Evolutionary conservation across 768 basidiomycete species (phyloP).

Genomic region (Kwoniella shandongensis): DNA sequence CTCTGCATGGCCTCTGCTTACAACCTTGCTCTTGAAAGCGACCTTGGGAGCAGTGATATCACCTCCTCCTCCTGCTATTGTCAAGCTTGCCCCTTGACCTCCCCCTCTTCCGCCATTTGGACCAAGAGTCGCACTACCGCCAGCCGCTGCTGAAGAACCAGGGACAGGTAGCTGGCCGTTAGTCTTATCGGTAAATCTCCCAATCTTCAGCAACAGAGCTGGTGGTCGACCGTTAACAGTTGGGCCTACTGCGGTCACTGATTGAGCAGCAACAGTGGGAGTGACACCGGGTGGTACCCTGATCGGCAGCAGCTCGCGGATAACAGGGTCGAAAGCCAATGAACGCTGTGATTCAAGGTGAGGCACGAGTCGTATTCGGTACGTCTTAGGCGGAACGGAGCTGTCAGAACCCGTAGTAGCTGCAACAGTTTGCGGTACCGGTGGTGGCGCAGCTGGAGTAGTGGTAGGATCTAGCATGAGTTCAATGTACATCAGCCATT

Average conservation of each 20-base stretch:
- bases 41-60: constrained; percentile 70
- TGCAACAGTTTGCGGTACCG: not conserved
- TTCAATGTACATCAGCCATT: not conserved
- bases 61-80: constrained; percentile 52
- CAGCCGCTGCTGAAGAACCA: not conserved
- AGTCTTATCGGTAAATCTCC: constrained; percentile 84
- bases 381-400: constrained; percentile 51
- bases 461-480: not conserved
- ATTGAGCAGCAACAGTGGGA: constrained; percentile 30
- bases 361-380: constrained; percentile 90
- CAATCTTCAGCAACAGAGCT: constrained; percentile 67
- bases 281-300: constrained; percentile 25
- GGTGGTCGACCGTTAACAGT: constrained; percentile 34
- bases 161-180: constrained; percentile 14
- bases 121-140: constrained; percentile 57
- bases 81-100: constrained; percentile 13
- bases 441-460: not conserved
- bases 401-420: constrained; percentile 3
- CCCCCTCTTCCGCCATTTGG: constrained; percentile 40
- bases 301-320: constrained; percentile 67
- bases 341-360: constrained; percentile 88
- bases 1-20: constrained; percentile 90
- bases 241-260: constrained; percentile 18
- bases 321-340: constrained; percentile 87
- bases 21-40: constrained; percentile 93